Evolutionary conservation across 179 eudicot species (phyloP), one percentile per base, ranked within the genome.

Genomic region (Monotropa hypopitys): DNA sequence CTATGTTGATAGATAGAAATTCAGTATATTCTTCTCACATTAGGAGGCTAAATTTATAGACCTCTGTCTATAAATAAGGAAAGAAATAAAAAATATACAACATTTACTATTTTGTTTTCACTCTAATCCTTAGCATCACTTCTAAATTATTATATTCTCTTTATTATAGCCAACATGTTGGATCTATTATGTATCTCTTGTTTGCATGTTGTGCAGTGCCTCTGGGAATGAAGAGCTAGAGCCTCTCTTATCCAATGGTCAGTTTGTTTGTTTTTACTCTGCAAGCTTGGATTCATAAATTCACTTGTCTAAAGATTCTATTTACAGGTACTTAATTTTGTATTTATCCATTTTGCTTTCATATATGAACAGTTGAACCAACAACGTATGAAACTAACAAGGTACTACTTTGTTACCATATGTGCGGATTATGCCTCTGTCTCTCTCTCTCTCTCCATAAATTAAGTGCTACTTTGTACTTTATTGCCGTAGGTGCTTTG

Each of bases 201-300:
- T 81, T 81, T 77, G 77, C 73, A 49, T 80, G 35, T 72, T 65
- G 73, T 82, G 79, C 88, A 96, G 99, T 80, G 89, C 90, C 79
- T 87, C 90, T 33, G 96, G 88, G 73, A 87, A 83, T 74, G 88
- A 84, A 84, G 93, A 77, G 5, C 57, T 83, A n/a, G 93, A 91
- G 74, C 90, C 92, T 81, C 73, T 96, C 78, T 87, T 92, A 38
- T 94, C 90, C 53, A 90, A 93, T 82, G 98, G 99, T 96, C 53
- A 84, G 91, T 59, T 75, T 56, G 21, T 73, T 35, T 7, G 18
- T 68, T 43, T 72, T 35, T 66, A n/a, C n/a, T 75, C 15, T 72
- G 46, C 32, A 40, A 21, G 53, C n/a, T 53, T 78, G 72, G 26
- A 72, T 18, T 50, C 40, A 23, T 50, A 77, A 7, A 30, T 66